Evolutionary conservation across 2,329 filamentous ascomycete species (phyloP).

Genomic region (Dryadomyces quercus-mongolicae): DNA sequence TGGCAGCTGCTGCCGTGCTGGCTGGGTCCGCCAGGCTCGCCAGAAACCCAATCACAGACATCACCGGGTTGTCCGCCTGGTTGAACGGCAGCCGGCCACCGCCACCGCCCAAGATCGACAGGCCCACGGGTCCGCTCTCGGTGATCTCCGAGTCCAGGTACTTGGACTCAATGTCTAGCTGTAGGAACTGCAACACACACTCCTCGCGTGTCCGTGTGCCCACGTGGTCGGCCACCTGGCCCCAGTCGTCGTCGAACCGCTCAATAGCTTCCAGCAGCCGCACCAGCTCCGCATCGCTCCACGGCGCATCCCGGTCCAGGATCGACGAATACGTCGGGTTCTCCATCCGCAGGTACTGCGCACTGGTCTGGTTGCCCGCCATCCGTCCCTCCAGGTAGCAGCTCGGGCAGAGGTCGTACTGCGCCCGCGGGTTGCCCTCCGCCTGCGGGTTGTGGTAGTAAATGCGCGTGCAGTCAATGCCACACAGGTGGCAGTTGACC

Average conservation of each 20-base stretch:
- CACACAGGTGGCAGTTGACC: conserved; percentile 82
- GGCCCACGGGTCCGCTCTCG: conserved; percentile 40
- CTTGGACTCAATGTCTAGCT: conserved; percentile 94
- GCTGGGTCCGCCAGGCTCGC: conserved; percentile 82
- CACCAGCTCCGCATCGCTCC: conserved; percentile 85
- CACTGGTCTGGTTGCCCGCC: conserved; percentile 63
- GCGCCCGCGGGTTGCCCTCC: conserved; percentile 51
- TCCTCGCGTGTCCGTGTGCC: conserved; percentile 86
- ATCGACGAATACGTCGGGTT: conserved; percentile 71
- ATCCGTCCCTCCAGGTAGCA: conserved; percentile 81
- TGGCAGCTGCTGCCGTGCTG: conserved; percentile 81
- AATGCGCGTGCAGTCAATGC: conserved; percentile 67
- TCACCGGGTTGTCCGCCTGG: conserved; percentile 88
- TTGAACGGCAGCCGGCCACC: conserved; percentile 79
- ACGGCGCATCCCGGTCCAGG: conserved; percentile 75
- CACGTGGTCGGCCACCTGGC: conserved; percentile 82
- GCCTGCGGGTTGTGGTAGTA: conserved; percentile 48
- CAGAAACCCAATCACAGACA: conserved; percentile 91
- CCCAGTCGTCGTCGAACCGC: conserved; percentile 92
- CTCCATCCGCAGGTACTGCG: conserved; percentile 80
- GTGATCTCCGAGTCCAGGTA: conserved; percentile 70
- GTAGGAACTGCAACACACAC: conserved; percentile 91
- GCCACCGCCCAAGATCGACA: conserved; percentile 57
- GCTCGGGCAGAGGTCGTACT: conserved; percentile 82
- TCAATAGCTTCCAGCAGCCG: conserved; percentile 83